Percentiles rank a stretch among this genome's conserved stretches.
These are phyloP conservation scores for Talaromyces sp. DNA, from an alignment of 2,329 filamentous ascomycete species.

Conservation along the genomic window DNA sequence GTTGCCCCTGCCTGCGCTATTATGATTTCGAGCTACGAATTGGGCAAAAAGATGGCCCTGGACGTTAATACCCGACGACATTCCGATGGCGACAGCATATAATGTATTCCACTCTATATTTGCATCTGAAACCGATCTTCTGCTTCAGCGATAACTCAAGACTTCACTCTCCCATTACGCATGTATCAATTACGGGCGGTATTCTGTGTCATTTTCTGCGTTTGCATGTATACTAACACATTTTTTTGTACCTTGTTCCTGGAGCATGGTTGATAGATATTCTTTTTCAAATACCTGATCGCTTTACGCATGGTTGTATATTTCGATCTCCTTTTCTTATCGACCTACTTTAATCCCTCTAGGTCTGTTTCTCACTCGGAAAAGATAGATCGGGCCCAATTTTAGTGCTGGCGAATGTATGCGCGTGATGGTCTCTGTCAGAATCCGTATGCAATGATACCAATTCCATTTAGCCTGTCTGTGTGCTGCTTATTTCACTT, in stretches of 20 bases:
- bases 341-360: neutral
- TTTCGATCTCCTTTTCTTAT: neutral
- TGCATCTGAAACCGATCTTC: neutral
- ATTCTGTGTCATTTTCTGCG: constrained; percentile 1
- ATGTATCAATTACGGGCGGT: constrained; percentile 2
- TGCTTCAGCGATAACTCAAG: neutral
- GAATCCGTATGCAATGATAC: no score
- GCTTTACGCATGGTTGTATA: constrained; percentile 4
- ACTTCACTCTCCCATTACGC: neutral
- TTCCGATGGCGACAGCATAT: constrained; percentile 16
- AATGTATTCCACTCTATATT: neutral
- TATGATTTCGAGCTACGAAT: constrained; percentile 98
- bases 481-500: no score
- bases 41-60: constrained; percentile 84
- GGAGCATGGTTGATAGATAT: constrained; percentile 8
- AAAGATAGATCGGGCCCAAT: neutral
- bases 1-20: constrained; percentile 96
- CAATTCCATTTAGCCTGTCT: no score
- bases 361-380: neutral
- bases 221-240: neutral
- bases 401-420: no score
- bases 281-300: neutral
- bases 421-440: no score
- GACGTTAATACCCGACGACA: constrained; percentile 61
- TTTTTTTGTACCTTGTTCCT: neutral